Evolutionary conservation across 257 asterid genomes (phyloP).

Genomic region (Sherardia arvensis): DNA sequence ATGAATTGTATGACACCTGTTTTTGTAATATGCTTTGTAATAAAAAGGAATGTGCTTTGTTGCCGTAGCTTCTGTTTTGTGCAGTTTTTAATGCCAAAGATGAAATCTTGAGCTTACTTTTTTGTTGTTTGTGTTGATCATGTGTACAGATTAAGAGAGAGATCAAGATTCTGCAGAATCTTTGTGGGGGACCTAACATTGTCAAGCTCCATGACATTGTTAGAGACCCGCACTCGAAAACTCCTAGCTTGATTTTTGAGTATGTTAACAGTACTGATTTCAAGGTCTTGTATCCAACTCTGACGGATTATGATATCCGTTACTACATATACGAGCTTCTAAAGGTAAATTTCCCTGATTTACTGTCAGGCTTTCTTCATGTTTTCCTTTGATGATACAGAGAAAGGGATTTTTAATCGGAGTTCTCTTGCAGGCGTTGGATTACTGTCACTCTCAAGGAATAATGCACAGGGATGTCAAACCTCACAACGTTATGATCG

Average conservation of each 20-base stretch:
- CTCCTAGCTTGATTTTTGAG: constrained; percentile 43
- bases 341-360: constrained; percentile 20
- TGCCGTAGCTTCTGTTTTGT: background rate
- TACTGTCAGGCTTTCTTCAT: background rate
- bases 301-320: constrained; percentile 36
- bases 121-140: background rate
- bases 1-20: background rate
- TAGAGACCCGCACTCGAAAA: constrained; percentile 35
- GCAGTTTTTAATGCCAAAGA: background rate
- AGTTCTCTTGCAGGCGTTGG: constrained; percentile 31
- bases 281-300: constrained; percentile 33
- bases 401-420: background rate
- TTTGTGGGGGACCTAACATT: constrained; percentile 37
- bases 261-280: constrained; percentile 42
- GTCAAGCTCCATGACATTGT: constrained; percentile 31
- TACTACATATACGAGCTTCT: constrained; percentile 45
- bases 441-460: constrained; percentile 44
- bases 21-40: background rate
- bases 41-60: background rate
- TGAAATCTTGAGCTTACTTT: background rate
- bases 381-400: background rate
- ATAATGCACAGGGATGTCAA: constrained; percentile 47
- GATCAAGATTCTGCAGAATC: constrained; percentile 38
- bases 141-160: constrained; percentile 36
- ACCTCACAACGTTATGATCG: constrained; percentile 45